Evolutionary conservation across 1,139 yeast species (phyloP).

Genomic region (Torulaspora pretoriensis): DNA sequence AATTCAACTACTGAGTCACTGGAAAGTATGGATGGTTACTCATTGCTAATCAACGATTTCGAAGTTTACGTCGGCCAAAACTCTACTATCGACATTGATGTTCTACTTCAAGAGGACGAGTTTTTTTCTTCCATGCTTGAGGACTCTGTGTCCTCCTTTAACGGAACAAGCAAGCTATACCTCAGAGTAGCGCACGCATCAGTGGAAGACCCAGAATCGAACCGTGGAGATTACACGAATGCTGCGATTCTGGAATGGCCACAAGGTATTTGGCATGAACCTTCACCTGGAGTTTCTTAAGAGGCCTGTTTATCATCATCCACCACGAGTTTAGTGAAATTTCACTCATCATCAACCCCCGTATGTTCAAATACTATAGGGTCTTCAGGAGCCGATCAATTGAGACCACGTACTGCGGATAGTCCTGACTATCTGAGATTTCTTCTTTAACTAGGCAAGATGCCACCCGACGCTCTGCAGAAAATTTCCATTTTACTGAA

Average conservation of each 20-base stretch:
- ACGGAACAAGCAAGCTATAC: conserved; percentile 43
- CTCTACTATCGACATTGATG: conserved; percentile 42
- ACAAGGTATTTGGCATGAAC: conserved; percentile 46
- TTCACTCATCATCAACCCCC: not conserved
- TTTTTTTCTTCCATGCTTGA: conserved; percentile 34
- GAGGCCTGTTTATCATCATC: not conserved
- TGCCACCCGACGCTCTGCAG: conserved; percentile 15
- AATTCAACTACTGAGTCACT: conserved; percentile 8
- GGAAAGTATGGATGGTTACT: conserved; percentile 43
- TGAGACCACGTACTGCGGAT: not conserved
- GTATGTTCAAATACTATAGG: not conserved
- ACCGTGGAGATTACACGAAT: conserved; percentile 53
- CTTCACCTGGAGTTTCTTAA: conserved; percentile 42
- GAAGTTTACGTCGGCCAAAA: conserved; percentile 62
- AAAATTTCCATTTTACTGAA: conserved; percentile 26
- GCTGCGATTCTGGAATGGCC: conserved; percentile 60
- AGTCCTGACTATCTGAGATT: not conserved
- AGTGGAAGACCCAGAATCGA: conserved; percentile 39
- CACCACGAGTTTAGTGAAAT: not conserved
- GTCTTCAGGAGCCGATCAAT: not conserved
- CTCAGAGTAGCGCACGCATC: conserved; percentile 53
- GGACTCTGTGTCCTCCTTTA: conserved; percentile 26
- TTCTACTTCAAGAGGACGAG: conserved; percentile 39
- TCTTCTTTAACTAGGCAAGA: not conserved
- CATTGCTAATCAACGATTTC: conserved; percentile 73